Evolutionary conservation across 106 monocot species (phyloP).

Genomic region (Dendrobium chrysotoxum): DNA sequence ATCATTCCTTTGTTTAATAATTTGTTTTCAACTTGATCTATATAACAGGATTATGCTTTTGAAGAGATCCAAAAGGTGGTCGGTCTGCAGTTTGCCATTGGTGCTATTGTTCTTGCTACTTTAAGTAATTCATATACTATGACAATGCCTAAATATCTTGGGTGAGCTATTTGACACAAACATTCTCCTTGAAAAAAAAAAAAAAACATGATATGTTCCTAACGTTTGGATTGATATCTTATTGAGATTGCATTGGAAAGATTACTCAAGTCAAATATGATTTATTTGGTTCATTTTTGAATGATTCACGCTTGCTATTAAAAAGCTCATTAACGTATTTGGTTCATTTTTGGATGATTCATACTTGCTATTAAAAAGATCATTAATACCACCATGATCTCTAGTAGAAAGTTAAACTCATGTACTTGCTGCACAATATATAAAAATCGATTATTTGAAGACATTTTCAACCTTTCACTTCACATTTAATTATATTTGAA

Average conservation of each 20-base stretch:
- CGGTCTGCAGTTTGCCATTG: conserved; percentile 63
- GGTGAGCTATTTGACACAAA: conserved; percentile 23
- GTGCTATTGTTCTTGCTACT: conserved; percentile 51
- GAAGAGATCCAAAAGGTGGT: conserved; percentile 54
- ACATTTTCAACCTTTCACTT: too few relatives aligned
- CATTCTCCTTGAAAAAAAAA: background rate
- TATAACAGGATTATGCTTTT: conserved; percentile 52
- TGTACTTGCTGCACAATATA: too few relatives aligned
- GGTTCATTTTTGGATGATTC: background rate
- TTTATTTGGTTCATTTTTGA: background rate
- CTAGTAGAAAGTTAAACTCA: too few relatives aligned
- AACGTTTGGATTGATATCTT: background rate
- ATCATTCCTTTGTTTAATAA: background rate
- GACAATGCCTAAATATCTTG: conserved; percentile 21
- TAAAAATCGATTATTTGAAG: too few relatives aligned
- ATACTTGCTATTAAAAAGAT: background rate
- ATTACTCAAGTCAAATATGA: background rate
- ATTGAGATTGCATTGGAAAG: background rate
- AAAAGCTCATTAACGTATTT: background rate
- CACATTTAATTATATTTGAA: too few relatives aligned
- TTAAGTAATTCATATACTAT: conserved; percentile 65
- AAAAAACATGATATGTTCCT: background rate
- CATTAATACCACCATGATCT: too few relatives aligned
- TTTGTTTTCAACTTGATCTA: background rate
- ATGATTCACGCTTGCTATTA: background rate